Conservation (phyloP, 352 stramenopile genomes). For the Phytophthora sp. region DNA sequence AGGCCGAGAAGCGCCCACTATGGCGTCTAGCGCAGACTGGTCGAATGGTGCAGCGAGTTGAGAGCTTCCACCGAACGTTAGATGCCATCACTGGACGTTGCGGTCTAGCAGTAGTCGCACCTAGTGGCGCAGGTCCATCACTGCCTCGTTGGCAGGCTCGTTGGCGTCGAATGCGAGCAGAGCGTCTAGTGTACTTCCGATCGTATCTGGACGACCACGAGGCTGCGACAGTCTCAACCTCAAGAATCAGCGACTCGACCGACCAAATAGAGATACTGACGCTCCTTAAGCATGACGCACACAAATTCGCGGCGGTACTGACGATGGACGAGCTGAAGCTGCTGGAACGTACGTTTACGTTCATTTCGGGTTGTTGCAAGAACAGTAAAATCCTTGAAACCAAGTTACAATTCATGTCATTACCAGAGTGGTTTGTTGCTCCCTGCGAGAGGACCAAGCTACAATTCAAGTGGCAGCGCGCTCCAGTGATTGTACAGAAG, state of each 20-base stretch:
- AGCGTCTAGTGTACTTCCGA: constrained; percentile 38
- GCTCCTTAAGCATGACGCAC: constrained; percentile 29
- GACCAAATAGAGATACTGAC: constrained; percentile 41
- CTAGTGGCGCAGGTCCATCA: constrained; percentile 9
- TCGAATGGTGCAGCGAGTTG: constrained; percentile 42
- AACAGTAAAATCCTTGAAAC: constrained; percentile 16
- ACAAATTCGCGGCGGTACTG: constrained; percentile 37
- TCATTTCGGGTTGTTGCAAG: constrained; percentile 24
- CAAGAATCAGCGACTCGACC: constrained; percentile 11
- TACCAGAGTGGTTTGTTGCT: constrained; percentile 44
- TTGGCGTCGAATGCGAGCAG: constrained; percentile 41
- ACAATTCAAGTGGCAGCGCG: constrained; percentile 36
- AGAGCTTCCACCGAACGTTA: constrained; percentile 39
- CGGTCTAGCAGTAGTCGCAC: constrained; percentile 27
- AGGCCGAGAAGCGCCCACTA: constrained; percentile 31
- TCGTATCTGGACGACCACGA: constrained; percentile 30
- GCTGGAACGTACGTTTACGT: constrained; percentile 29
- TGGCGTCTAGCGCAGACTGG: constrained; percentile 42
- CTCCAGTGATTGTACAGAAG: constrained; percentile 31
- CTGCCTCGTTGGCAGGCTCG: constrained; percentile 40
- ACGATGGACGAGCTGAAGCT: constrained; percentile 33
- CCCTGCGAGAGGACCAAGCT: constrained; percentile 36
- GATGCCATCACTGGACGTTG: constrained; percentile 40
- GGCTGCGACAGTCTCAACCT: constrained; percentile 15
- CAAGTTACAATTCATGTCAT: constrained; percentile 27